A percentile compares a stretch with the other conserved stretches of the same genome.
Conservation (phyloP, 495 filamentous ascomycete genomes). For the Penicillium simplicissimum region DNA sequence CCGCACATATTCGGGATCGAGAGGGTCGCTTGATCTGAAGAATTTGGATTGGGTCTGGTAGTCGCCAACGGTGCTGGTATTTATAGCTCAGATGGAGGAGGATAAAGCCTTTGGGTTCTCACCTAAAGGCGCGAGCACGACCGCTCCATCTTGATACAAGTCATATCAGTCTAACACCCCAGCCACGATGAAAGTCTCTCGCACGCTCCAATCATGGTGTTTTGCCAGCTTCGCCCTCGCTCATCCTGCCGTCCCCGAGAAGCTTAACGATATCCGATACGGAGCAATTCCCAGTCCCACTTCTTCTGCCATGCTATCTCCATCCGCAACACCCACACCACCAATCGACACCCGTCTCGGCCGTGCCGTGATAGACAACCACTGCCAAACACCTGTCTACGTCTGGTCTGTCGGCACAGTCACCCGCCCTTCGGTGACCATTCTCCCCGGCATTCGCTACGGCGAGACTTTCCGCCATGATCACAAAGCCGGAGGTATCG, state of each 20-base stretch:
- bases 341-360: conserved; percentile 36
- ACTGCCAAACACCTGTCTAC: conserved; percentile 48
- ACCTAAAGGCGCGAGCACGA: too few relatives aligned
- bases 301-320: conserved; percentile 4
- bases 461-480: conserved; percentile 48
- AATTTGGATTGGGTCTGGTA: background rate
- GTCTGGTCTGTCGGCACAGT: conserved; percentile 55
- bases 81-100: background rate
- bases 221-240: conserved; percentile 12
- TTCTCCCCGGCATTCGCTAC: conserved; percentile 30
- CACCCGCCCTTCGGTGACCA: conserved; percentile 32
- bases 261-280: background rate
- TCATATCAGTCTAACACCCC: too few relatives aligned
- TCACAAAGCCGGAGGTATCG: conserved; percentile 49
- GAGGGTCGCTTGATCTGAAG: background rate
- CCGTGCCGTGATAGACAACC: conserved; percentile 51
- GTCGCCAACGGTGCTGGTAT: background rate
- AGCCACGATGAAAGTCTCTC: too few relatives aligned
- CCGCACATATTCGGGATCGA: background rate
- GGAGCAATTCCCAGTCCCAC: conserved; percentile 16
- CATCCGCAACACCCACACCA: conserved; percentile 5
- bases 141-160: too few relatives aligned
- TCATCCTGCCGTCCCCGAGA: conserved; percentile 1
- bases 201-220: too few relatives aligned
- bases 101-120: background rate